Base-by-base conservation (phyloP, 352 stramenopile genomes). In the Phytophthora chlamydospora region DNA sequence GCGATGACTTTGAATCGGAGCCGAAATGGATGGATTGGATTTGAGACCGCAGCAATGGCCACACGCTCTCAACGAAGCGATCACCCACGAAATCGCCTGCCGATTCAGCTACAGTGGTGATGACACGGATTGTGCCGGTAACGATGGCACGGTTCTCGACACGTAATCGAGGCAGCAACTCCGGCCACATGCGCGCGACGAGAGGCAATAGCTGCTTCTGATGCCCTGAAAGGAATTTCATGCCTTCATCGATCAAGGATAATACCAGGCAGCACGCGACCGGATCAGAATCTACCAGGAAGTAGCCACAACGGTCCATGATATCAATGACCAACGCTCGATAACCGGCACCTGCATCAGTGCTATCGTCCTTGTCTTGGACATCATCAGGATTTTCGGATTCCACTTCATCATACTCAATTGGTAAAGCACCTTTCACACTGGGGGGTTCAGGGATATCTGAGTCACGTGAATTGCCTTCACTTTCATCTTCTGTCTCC, bases 31-130 rank as follows among this genome's bases (percentile, higher is more conserved):
- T 79, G 2, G 49, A 48, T 35, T 62, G 16, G 16, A 96, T 60
- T 40, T 90, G 63, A 12, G 49, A 53, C 32, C 65, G 68, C 12
- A 93, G 54, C 6, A 69, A 42, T 31, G 88, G 85, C 88, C 88
- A 96, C n/a, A 91, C 73, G 3, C 71, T 81, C 57, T 94, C 76
- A 7, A 95, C 80, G 59, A 96, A 95, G 3, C 80, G 73, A 42
- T 92, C 83, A 27, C 76, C 85, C 34, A 96, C 83, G 52, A 95
- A 95, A 49, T 96, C 88, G 0, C 76, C 81, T 14, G 80, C 85
- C 56, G 75, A 66, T 48, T 73, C 48, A 16, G 80, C 75, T 5
- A 94, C 31, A 1, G 76, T 85, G 12, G 52, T 70, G 32, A 96
- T 45, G 3, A 92, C 65, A 13, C 62, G 62, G 12, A 92, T 56